Percentiles rank a stretch among this genome's conserved stretches.
phyloP scores from a whole-genome alignment of 164 flowering plant genomes.

The Aristolochia fimbriata region DNA sequence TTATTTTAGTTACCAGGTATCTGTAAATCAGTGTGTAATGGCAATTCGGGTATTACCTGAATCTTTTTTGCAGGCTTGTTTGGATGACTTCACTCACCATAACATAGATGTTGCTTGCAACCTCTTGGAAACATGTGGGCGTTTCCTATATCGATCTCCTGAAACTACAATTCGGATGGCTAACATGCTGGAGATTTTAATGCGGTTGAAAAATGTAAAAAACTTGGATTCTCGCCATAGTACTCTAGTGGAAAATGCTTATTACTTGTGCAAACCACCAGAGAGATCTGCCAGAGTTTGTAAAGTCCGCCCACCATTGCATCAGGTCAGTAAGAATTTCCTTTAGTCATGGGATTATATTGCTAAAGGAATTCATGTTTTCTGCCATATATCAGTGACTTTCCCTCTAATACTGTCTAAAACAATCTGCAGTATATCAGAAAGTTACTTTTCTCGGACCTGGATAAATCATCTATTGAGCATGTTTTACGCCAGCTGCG shows the following conservation, averaged over 20 bases:
- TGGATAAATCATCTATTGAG: slow-evolving; percentile 89
- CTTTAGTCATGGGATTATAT: slow-evolving; percentile 1
- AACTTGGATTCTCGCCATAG: slow-evolving; percentile 97
- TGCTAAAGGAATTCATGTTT: slow-evolving; percentile 1
- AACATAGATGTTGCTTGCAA: slow-evolving; percentile 99
- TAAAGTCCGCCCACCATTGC: slow-evolving; percentile 90
- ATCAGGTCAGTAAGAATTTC: slow-evolving; percentile 54
- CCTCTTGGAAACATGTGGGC: slow-evolving; percentile 98
- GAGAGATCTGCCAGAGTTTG: slow-evolving; percentile 87
- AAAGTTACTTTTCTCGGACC: slow-evolving; percentile 84
- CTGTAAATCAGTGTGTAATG: too few relatives aligned
- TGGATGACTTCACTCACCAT: slow-evolving; percentile 97
- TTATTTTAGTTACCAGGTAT: too few relatives aligned
- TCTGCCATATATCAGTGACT: not conserved
- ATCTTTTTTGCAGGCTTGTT: slow-evolving; percentile 62
- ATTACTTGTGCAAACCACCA: slow-evolving; percentile 97
- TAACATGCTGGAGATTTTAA: slow-evolving; percentile 93
- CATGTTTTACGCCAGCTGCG: slow-evolving; percentile 90
- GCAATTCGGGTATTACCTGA: not conserved
- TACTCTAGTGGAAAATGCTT: slow-evolving; percentile 97
- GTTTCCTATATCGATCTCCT: slow-evolving; percentile 94
- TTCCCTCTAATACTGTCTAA: not conserved
- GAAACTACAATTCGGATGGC: slow-evolving; percentile 89
- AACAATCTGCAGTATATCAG: slow-evolving; percentile 70
- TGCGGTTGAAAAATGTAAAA: slow-evolving; percentile 97